phyloP scores from a whole-genome alignment of 106 monocot species.

The Platanthera zijinensis region DNA sequence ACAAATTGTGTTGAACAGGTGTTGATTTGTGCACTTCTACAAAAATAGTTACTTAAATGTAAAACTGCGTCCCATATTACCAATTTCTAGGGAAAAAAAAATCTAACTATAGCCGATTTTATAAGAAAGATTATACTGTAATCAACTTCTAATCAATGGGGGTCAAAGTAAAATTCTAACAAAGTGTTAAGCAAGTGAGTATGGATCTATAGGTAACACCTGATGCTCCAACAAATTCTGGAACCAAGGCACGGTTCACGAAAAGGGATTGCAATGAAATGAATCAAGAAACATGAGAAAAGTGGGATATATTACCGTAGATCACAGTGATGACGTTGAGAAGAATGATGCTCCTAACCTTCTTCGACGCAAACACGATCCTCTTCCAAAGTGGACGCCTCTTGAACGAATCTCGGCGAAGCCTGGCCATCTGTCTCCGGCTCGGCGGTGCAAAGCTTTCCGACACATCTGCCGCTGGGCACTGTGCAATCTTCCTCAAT shows the following conservation, averaged over 20 bases:
- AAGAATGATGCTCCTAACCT: constrained; percentile 71
- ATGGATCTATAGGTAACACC: neutral
- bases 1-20: no score
- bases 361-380: constrained; percentile 68
- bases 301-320: constrained; percentile 35
- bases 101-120: no score
- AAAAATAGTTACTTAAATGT: no score
- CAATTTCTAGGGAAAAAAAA: no score
- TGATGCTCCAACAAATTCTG: neutral
- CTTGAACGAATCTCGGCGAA: constrained; percentile 3
- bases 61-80: no score
- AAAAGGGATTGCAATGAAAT: neutral
- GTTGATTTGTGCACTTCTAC: no score
- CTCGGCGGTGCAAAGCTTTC: constrained; percentile 4
- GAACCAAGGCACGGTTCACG: neutral
- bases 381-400: constrained; percentile 48
- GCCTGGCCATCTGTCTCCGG: constrained; percentile 7
- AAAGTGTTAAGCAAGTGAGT: neutral
- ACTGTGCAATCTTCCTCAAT: neutral
- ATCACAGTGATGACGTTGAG: constrained; percentile 68
- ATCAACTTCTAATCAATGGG: no score
- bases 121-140: no score
- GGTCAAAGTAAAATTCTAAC: neutral
- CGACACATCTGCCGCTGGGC: neutral
- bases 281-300: neutral